Conservation (phyloP, 2,329 filamentous ascomycete species). For the Drechslera avenae region DNA sequence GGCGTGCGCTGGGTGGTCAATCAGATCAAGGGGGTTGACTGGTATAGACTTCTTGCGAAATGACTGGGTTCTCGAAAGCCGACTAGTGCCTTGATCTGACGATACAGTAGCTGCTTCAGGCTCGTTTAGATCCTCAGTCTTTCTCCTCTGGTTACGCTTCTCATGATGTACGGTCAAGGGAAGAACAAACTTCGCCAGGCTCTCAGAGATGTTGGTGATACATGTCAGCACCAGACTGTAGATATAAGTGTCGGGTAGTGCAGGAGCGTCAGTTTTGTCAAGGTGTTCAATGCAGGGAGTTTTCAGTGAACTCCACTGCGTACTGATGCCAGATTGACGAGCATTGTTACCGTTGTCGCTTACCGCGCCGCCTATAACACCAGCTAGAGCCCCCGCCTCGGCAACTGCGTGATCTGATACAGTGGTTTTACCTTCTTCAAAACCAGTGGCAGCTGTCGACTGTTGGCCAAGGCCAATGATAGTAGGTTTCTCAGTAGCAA, state of each 20-base stretch:
- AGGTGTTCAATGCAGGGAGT: slow-evolving; percentile 91
- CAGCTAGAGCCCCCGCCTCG: slow-evolving; percentile 84
- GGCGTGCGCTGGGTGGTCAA: slow-evolving; percentile 70
- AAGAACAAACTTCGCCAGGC: slow-evolving; percentile 88
- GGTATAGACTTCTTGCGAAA: slow-evolving; percentile 78
- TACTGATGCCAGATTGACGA: slow-evolving; percentile 77
- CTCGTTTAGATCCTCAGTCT: slow-evolving; percentile 38
- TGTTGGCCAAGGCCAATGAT: slow-evolving; percentile 89
- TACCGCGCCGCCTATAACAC: slow-evolving; percentile 77
- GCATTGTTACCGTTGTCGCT: slow-evolving; percentile 65
- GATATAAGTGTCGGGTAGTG: slow-evolving; percentile 88
- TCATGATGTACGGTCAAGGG: slow-evolving; percentile 87
- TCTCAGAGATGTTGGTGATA: slow-evolving; percentile 88
- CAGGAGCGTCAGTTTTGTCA: slow-evolving; percentile 85
- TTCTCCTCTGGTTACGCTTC: slow-evolving; percentile 52
- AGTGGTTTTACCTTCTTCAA: slow-evolving; percentile 60
- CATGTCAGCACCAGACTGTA: slow-evolving; percentile 89
- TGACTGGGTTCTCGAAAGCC: slow-evolving; percentile 66
- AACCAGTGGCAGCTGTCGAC: slow-evolving; percentile 77
- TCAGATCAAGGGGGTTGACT: slow-evolving; percentile 78
- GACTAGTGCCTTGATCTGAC: slow-evolving; percentile 18
- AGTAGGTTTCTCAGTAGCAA: slow-evolving; percentile 87
- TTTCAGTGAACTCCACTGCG: slow-evolving; percentile 86
- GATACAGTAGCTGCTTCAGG: slow-evolving; percentile 35
- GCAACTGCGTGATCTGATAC: slow-evolving; percentile 83